phyloP scores from a whole-genome alignment of 208 protist species.

The Herpetomonas muscarum region DNA sequence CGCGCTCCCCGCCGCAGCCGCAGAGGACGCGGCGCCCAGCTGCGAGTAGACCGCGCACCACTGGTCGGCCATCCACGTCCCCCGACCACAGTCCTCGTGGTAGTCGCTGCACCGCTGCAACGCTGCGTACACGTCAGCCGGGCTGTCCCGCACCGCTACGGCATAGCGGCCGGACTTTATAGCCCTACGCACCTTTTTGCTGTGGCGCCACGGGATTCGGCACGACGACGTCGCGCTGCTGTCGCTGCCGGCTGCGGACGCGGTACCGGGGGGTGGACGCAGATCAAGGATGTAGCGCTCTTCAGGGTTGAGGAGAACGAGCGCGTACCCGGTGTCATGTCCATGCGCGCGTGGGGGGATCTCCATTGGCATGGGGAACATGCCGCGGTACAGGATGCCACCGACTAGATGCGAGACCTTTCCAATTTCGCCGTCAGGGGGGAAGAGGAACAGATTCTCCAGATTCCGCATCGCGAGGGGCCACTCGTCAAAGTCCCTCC shows the following conservation, averaged over 20 bases:
- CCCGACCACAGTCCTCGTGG: constrained; percentile 13
- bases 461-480: constrained; percentile 22
- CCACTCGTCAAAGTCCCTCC: constrained; percentile 49
- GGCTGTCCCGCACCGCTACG: constrained; percentile 34
- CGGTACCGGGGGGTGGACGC: neutral
- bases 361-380: constrained; percentile 46
- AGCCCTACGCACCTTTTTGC: constrained; percentile 37
- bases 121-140: constrained; percentile 21
- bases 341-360: constrained; percentile 10
- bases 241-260: neutral
- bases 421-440: constrained; percentile 15
- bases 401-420: too few relatives aligned
- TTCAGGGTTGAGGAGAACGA: constrained; percentile 35
- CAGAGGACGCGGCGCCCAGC: constrained; percentile 17
- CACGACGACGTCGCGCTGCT: neutral
- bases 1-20: constrained; percentile 4
- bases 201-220: constrained; percentile 33
- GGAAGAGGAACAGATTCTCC: constrained; percentile 25
- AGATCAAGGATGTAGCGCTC: constrained; percentile 42
- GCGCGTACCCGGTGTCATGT: constrained; percentile 18
- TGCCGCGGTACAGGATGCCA: constrained; percentile 46
- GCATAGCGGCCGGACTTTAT: constrained; percentile 32
- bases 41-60: too few relatives aligned
- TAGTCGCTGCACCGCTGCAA: constrained; percentile 39
- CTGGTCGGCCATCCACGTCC: constrained; percentile 38